Evolutionary conservation across 441 rosid species (phyloP).

Genomic region (Breynia disticha): DNA sequence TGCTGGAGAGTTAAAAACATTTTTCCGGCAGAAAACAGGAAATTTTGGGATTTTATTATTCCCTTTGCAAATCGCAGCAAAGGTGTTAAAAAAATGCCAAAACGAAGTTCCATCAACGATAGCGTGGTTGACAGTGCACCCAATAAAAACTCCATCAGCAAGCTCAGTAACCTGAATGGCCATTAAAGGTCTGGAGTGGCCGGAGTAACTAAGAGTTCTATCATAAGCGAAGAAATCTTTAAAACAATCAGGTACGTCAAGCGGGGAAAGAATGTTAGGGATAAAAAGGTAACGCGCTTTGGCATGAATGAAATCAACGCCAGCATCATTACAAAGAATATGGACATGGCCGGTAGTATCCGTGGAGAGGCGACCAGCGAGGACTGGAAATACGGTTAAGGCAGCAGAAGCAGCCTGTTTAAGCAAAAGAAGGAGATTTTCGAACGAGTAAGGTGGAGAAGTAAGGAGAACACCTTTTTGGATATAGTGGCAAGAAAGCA

Average conservation of each 20-base stretch:
- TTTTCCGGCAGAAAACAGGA: constrained; percentile 56
- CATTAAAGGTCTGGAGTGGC: constrained; percentile 57
- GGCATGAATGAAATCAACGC: constrained; percentile 56
- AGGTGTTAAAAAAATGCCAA: constrained; percentile 88
- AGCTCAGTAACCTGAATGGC: constrained; percentile 89
- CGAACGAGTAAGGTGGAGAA: constrained; percentile 35
- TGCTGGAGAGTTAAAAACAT: constrained; percentile 50
- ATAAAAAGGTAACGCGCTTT: constrained; percentile 34
- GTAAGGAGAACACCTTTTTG: constrained; percentile 81
- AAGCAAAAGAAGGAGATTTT: constrained; percentile 41
- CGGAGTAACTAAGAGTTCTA: constrained; percentile 55
- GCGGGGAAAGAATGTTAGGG: constrained; percentile 34
- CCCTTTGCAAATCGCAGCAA: constrained; percentile 66
- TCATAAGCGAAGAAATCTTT: constrained; percentile 64
- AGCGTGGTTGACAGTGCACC: constrained; percentile 70
- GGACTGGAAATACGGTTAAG: constrained; percentile 65
- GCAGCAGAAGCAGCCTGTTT: constrained; percentile 53
- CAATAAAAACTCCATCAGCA: constrained; percentile 63
- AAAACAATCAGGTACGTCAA: constrained; percentile 49
- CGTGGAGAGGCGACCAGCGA: constrained; percentile 76
- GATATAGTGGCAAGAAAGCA: constrained; percentile 94
- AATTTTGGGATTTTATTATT: constrained; percentile 40
- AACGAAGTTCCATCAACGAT: constrained; percentile 87
- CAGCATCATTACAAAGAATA: constrained; percentile 67
- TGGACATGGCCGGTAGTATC: constrained; percentile 47